Evolutionary conservation across 495 filamentous ascomycete genomes (phyloP).

Genomic region (Aspergillus indologenus): DNA sequence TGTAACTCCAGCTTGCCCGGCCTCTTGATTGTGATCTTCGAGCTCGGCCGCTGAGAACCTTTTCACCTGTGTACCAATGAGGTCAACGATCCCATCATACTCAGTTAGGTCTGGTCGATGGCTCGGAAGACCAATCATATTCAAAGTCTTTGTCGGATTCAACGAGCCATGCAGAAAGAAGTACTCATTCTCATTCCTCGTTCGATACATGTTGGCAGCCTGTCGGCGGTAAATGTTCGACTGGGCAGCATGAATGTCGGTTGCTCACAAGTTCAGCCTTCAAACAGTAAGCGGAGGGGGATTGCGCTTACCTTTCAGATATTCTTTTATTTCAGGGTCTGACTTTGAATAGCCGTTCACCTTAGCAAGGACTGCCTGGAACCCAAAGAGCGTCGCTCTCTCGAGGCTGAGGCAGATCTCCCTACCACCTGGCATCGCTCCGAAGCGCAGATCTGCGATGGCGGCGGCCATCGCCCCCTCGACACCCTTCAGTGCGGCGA

Average conservation of each 20-base stretch:
- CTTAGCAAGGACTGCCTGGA: conserved; percentile 58
- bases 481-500: conserved; percentile 55
- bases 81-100: conserved; percentile 37
- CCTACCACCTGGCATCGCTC: conserved; percentile 11
- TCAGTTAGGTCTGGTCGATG: conserved; percentile 50
- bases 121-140: conserved; percentile 58
- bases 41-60: not conserved
- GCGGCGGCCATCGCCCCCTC: conserved; percentile 54
- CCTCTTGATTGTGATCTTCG: not conserved
- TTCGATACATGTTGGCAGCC: conserved; percentile 61
- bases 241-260: conserved; percentile 57
- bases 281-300: not conserved
- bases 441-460: conserved; percentile 48
- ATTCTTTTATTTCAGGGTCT: not conserved
- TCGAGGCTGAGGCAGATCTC: conserved; percentile 52
- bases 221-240: conserved; percentile 60
- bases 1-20: not conserved
- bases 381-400: conserved; percentile 54
- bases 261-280: conserved; percentile 51
- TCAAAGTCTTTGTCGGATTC: conserved; percentile 53
- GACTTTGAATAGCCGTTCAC: conserved; percentile 40
- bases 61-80: not conserved
- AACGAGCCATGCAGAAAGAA: conserved; percentile 68
- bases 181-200: conserved; percentile 51
- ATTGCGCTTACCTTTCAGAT: not conserved